Base-by-base conservation (phyloP, 768 basidiomycete genomes). In the Collybia sordida region DNA sequence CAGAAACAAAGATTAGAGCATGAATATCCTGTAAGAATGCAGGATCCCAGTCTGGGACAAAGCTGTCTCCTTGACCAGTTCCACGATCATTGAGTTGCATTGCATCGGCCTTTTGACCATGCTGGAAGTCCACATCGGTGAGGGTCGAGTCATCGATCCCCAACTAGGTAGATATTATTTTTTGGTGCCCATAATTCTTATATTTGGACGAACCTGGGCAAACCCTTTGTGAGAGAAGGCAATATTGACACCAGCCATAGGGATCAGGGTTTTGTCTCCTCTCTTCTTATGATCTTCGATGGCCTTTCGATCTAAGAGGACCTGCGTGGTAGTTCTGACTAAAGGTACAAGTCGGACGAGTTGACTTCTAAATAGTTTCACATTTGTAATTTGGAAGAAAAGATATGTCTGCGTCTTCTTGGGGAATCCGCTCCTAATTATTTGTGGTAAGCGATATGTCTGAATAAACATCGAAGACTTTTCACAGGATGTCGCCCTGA, bases 161-260 rank as follows among this genome's bases (percentile, higher is more conserved):
- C 18, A 81, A 57, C 70, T 75, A 59, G 18, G 9, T 19, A 27
- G 23, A 22, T 6, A 51, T n/a, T 44, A 34, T n/a, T n/a, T n/a
- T n/a, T n/a, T n/a, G n/a, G n/a, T n/a, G n/a, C n/a, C n/a, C n/a
- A n/a, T n/a, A n/a, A n/a, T n/a, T n/a, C n/a, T n/a, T n/a, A n/a
- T n/a, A n/a, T n/a, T 6, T 31, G 31, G 31, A 31, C 43, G 58
- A 28, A 78, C 76, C 62, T 68, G 64, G 2, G 37, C 56, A 34
- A 82, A 71, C 14, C 79, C 82, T 14, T 60, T 59, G 22, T 77
- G 75, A 6, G 81, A 79, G 61, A 83, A 80, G 11, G 79, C 68
- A 39, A 82, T 71, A 64, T 82, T 83, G 37, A 81, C 68, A 8
- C 75, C 77, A 11, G 63, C 63, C 49, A 78, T 58, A 19, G 66